Evolutionary conservation across 2,329 filamentous ascomycete species (phyloP), one percentile per base, ranked within the genome.

Genomic region (Dothiorella sarmentorum): DNA sequence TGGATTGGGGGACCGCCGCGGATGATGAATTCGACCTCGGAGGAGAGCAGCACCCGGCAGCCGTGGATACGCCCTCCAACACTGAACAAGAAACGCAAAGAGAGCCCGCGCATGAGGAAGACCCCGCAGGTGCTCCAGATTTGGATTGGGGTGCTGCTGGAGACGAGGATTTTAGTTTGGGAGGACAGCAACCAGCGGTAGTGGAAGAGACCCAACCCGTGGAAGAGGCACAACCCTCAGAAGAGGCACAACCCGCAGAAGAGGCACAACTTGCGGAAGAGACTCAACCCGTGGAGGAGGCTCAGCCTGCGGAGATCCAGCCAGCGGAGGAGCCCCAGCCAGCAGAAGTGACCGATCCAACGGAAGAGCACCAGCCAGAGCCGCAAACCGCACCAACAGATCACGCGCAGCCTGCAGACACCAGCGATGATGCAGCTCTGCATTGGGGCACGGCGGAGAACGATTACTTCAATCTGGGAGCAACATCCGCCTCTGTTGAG

Each of bases 391-490:
- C 15, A 17, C 15, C n/a, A 3, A 4, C n/a, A 10, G 15, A 52
- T 15, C 29, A 37, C 9, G 13, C 31, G n/a, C 18, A 37, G 40
- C 2, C 27, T 6, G 53, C 24, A 26, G 24, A 47, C 29, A 24
- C 53, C 7, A 26, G 3, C 26, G 20, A 15, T 57, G 15, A 26
- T 9, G 22, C n/a, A 17, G 6, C 47, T n/a, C 13, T 69, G 18
- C 70, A 73, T 47, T 74, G 72, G 71, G 71, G 72, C 47, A 67
- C 65, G 56, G 63, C 64, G 4, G 69, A 65, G 20, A 67, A 67
- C 15, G 63, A 67, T 40, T 69, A 70, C 18, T 70, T 71, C 37
- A 15, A 20, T n/a, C 33, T 60, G 11, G 57, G 33, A 1, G 13
- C 55, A 17, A 11, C 31, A 1, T 11, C 42, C 17, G 35, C 29